A percentile compares a stretch with the other conserved stretches of the same genome.
phyloP scores from a whole-genome alignment of 1,284 basidiomycete species.

The Exobasidium cylindrosporum region DNA sequence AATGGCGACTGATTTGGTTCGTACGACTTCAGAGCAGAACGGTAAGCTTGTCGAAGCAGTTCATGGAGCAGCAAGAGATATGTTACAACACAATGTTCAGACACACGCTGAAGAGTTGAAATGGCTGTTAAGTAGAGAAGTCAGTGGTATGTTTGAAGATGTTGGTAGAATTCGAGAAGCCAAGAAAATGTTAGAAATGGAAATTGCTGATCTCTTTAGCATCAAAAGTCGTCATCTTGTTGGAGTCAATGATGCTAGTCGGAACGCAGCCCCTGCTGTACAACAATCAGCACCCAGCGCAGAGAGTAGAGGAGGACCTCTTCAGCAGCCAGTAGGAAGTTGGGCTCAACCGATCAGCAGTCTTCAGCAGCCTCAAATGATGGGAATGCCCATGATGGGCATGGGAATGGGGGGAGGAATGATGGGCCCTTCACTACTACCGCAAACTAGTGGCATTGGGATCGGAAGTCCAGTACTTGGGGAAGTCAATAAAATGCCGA shows the following conservation, averaged over 20 bases:
- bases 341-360: background rate
- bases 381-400: no score
- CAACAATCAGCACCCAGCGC: background rate
- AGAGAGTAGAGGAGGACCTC: background rate
- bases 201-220: conserved; percentile 43
- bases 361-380: no score
- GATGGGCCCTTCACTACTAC: background rate
- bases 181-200: conserved; percentile 37
- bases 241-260: background rate
- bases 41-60: conserved; percentile 39
- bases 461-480: background rate
- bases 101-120: conserved; percentile 44
- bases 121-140: conserved; percentile 27
- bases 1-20: conserved; percentile 32
- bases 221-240: conserved; percentile 31
- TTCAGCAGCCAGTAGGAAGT: background rate
- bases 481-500: background rate
- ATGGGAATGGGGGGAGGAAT: background rate
- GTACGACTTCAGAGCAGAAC: conserved; percentile 35
- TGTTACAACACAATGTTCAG: conserved; percentile 37
- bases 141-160: conserved; percentile 45
- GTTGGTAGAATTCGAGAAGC: conserved; percentile 47
- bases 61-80: conserved; percentile 32
- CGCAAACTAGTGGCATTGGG: background rate
- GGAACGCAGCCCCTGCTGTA: background rate